phyloP scores from a whole-genome alignment of 768 basidiomycete species.

The Tricholomella constricta region DNA sequence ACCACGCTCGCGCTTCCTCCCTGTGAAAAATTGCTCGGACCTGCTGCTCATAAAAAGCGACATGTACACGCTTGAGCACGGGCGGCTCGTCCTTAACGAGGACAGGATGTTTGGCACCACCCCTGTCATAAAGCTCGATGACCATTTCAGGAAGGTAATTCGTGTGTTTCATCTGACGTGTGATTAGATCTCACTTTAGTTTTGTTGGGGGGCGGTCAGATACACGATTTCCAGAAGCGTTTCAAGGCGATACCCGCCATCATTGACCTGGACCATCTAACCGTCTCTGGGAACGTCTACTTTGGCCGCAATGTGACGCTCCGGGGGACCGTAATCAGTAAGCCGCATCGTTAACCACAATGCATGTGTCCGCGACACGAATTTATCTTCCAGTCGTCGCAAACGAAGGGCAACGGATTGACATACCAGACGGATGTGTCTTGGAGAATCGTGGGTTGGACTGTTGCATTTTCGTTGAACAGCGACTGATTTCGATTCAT shows the following conservation, averaged over 20 bases:
- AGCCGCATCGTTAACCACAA: neutral
- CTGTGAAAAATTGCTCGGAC: conserved; percentile 72
- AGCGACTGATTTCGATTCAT: neutral
- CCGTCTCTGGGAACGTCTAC: conserved; percentile 75
- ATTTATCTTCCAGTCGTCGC: conserved; percentile 44
- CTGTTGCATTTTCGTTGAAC: neutral
- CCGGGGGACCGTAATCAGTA: conserved; percentile 76
- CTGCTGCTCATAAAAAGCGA: conserved; percentile 76
- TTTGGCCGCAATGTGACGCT: conserved; percentile 73
- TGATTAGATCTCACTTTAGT: conserved; percentile 32
- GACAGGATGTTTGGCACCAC: conserved; percentile 64
- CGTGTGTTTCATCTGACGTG: too few species aligned
- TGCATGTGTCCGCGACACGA: neutral
- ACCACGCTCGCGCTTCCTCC: conserved; percentile 79
- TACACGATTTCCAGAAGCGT: conserved; percentile 73
- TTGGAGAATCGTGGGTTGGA: conserved; percentile 53
- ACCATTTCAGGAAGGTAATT: conserved; percentile 79
- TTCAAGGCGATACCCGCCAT: conserved; percentile 82
- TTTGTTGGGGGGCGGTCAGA: conserved; percentile 31
- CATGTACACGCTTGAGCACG: conserved; percentile 75
- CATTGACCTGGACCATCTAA: conserved; percentile 80
- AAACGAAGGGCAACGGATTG: conserved; percentile 64
- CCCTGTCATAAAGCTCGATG: conserved; percentile 83
- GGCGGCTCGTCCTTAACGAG: conserved; percentile 68
- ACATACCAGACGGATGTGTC: conserved; percentile 66